Base-by-base conservation (phyloP, 352 stramenopile species). In the Globisporangium megalacanthum region DNA sequence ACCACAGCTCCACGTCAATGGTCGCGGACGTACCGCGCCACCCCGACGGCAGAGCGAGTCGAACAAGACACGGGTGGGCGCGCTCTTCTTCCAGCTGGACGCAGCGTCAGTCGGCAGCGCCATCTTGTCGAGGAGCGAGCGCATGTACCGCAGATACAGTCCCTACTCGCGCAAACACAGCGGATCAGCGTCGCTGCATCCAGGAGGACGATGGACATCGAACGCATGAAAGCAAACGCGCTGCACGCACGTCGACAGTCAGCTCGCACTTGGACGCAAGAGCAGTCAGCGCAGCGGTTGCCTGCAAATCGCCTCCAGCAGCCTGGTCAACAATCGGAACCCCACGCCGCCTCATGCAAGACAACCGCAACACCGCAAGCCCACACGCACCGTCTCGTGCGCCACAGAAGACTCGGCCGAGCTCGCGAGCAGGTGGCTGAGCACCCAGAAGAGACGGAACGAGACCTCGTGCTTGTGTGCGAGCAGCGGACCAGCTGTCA, bases 371-470 rank as follows among this genome's bases (percentile, higher is more conserved):
- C 36, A n/a, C 19, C 17, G 17, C 13, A 9, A 47, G 39, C 11
- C 10, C 17, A 6, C 10, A 47, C 45, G 15, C 51, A 89, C 83
- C 65, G 69, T 80, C 61, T 89, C 70, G 39, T 70, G 68, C 0
- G 83, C 77, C 52, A 75, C 42, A 2, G 79, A 88, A 0, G 60
- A 55, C 29, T 89, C 74, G 0, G 69, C 54, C 9, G 83, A 71
- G 8, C 74, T 72, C 3, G 84, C 82, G 5, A 94, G 58, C 9
- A 94, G 56, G 55, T 92, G 78, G 39, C 69, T 92, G 39, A 94
- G 62, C 13, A 94, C 71, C 84, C 84, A 92, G 45, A 94, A 92
- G 8, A 94, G 66, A 8, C 79, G 75, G 45, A 94, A 92, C 4
- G 61, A 68, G 44, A 81, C 65, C 19, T 81, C 64, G n/a, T 80